Base-by-base conservation (phyloP, 176 grass and related monocot genomes). In the Oryza australiensis region DNA sequence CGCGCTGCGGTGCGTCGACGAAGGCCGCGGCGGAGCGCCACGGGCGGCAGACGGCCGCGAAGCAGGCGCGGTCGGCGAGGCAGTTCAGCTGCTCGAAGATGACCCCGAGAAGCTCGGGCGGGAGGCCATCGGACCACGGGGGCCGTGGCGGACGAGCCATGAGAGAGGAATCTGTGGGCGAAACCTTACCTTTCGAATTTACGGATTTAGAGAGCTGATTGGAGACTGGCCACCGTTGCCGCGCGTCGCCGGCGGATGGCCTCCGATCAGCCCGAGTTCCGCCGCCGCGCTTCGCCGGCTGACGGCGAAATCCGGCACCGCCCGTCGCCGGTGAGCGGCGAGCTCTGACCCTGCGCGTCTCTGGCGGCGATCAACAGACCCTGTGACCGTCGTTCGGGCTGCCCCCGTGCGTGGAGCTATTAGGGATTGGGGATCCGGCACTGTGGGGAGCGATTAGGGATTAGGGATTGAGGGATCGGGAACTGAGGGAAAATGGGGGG, bases 1-100 rank as follows among this genome's bases (percentile, higher is more conserved):
- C 30, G 18, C 23, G 53, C 24, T 18, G 68, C 9, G 26, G 53
- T 15, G 14, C 9, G 26, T 42, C 16, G 13, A 45, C 24, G 26
- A 18, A 49, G 14, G 33, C 15, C 34, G 51, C 68, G 5, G 34
- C 49, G 26, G 37, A 42, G 46, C 68, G 11, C 80, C 53, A 73
- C 6, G 32, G 0, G 9, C 26, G 67, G 53, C 80, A 73, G 23
- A 82, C 37, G 80, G 67, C 23, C 0, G 34, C 53, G 35, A 82
- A 82, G 80, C 18, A 70, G 51, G 62, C 66, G 24, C 68, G 68
- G 55, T 82, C 68, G 26, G 53, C 68, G n/a, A 63, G 12, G 80
- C 80, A 72, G 23, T 13, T 10, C 15, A 82, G 80, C 24, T 72
- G 10, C 53, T 40, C 6, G 37, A 82, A 26, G 55, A 82, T 18